Conservation (phyloP, 495 filamentous ascomycete genomes). For the Aspergillus heteromorphus region DNA sequence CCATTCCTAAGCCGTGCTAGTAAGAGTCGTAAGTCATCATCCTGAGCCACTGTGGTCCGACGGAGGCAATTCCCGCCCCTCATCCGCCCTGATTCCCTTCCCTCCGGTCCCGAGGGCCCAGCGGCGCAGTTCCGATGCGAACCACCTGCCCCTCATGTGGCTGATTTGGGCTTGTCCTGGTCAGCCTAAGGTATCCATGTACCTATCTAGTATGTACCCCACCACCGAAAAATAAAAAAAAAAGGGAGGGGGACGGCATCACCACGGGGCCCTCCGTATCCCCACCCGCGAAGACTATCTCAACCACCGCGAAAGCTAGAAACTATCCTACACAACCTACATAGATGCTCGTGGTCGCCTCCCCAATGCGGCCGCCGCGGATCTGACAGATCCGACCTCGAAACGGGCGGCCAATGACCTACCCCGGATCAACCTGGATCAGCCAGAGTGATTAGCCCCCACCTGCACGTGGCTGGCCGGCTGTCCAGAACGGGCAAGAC, state of each 20-base stretch:
- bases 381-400: neutral
- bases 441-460: constrained; percentile 2
- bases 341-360: neutral
- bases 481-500: neutral
- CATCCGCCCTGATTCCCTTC: neutral
- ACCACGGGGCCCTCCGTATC: neutral
- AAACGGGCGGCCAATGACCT: neutral
- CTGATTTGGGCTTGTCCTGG: neutral
- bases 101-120: neutral
- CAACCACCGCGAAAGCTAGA: too few relatives aligned
- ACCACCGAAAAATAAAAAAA: neutral
- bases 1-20: neutral
- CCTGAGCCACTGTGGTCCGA: too few relatives aligned
- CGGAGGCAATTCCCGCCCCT: neutral
- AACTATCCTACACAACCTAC: too few relatives aligned
- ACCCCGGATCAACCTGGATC: constrained; percentile 16
- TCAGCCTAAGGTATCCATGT: neutral
- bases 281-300: too few relatives aligned
- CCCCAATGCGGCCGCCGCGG: neutral
- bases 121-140: neutral
- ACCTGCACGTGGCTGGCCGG: constrained; percentile 17
- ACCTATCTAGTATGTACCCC: too few relatives aligned
- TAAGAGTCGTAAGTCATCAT: too few relatives aligned
- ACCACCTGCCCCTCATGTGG: neutral
- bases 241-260: neutral